phyloP scores from a whole-genome alignment of 805 yeast species.

The Priceomyces medius region DNA sequence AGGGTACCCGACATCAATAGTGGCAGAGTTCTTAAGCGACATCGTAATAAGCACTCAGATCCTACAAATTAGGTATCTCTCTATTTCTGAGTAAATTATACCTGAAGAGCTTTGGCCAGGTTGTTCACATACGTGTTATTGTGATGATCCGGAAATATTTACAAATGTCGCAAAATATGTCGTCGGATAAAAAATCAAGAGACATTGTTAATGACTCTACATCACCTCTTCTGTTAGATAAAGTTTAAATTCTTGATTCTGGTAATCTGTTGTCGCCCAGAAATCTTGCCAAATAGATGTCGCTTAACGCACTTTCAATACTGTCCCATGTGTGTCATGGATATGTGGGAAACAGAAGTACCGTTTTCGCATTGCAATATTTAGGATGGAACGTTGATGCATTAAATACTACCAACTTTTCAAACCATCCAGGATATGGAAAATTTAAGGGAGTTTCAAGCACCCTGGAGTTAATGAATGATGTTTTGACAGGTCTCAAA shows the following conservation, averaged over 20 bases:
- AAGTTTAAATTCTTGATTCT: too few relatives aligned
- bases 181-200: too few relatives aligned
- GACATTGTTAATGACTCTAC: too few relatives aligned
- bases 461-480: conserved; percentile 26
- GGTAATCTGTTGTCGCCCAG: too few relatives aligned
- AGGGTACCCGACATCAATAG: conserved; percentile 63
- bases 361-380: conserved; percentile 62
- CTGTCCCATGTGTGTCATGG: conserved; percentile 76
- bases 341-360: conserved; percentile 68
- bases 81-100: not conserved
- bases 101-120: not conserved
- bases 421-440: conserved; percentile 74
- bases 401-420: conserved; percentile 61
- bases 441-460: conserved; percentile 49
- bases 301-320: conserved; percentile 38
- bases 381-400: conserved; percentile 72
- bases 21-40: conserved; percentile 36
- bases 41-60: conserved; percentile 10
- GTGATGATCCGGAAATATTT: not conserved
- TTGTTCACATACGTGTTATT: conserved; percentile 2
- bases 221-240: too few relatives aligned
- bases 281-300: too few relatives aligned
- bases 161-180: conserved; percentile 2
- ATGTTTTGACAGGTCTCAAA: conserved; percentile 31
- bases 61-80: not conserved